These are phyloP conservation scores for Thozetella sp. DNA, from an alignment of 495 filamentous ascomycete species.

Conservation along the genomic window DNA sequence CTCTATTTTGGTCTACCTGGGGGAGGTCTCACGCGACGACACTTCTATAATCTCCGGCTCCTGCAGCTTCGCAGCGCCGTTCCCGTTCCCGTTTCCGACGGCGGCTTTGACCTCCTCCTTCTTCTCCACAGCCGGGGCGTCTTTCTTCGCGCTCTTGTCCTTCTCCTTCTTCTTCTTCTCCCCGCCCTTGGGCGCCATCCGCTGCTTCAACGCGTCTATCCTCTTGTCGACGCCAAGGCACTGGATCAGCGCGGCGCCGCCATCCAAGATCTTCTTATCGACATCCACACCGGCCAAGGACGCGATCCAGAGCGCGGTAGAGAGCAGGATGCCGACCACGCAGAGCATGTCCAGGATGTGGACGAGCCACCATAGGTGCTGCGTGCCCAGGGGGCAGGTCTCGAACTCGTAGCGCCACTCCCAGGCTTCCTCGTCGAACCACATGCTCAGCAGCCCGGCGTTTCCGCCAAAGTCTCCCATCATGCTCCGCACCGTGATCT, in stretches of 20 bases:
- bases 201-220: neutral
- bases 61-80: neutral
- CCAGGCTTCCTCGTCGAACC: constrained; percentile 74
- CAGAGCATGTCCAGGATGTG: constrained; percentile 72
- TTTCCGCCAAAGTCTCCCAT: constrained; percentile 94
- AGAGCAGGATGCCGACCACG: constrained; percentile 30
- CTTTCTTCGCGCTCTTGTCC: neutral
- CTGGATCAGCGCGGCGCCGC: neutral
- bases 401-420: constrained; percentile 83
- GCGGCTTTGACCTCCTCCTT: neutral
- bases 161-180: neutral
- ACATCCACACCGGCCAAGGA: constrained; percentile 20
- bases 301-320: constrained; percentile 17
- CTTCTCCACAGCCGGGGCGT: neutral
- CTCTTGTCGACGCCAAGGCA: neutral
- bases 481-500: constrained; percentile 96
- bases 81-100: neutral
- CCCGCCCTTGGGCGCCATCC: neutral
- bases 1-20: neutral
- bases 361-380: constrained; percentile 94
- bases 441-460: constrained; percentile 81
- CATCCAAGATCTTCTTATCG: constrained; percentile 10
- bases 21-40: neutral
- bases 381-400: constrained; percentile 76
- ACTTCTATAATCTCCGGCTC: neutral